Base-by-base conservation (phyloP, 169 alveolate species). In the Eimeria praecox region DNA sequence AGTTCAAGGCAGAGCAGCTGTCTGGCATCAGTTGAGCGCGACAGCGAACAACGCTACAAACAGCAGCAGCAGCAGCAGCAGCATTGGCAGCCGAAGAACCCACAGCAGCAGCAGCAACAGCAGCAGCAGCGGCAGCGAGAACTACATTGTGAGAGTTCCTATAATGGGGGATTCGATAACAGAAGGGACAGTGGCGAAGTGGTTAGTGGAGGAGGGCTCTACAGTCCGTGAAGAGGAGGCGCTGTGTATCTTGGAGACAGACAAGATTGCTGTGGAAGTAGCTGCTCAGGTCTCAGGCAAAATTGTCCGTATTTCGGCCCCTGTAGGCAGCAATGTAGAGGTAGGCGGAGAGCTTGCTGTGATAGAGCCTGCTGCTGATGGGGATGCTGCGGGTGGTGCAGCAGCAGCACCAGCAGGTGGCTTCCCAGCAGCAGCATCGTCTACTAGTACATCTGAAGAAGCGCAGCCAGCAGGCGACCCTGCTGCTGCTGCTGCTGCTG, bases 201-300 rank as follows among this genome's bases (percentile, higher is more conserved):
- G 99, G 99, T 95, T 97, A 66, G 96, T 49, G 42, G 75, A 52
- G 18, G 96, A 97, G 77, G 99, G 99, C 80, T 99, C 98, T 75
- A 96, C 92, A 86, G 99, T 99, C 40, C 96, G 95, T 78, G 96
- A 97, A 64, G 99, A 99, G 96, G 99, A 98, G 93, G 98, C 98
- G 20, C 96, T 99, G 75, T 99, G 99, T 86, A 98, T 98, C 52
- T 97, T 99, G 24, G 99, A 99, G 96, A 99, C 99, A 12, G 99
- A 99, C 97, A 99, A 99, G 97, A 99, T 98, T 30, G 64, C 97
- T 40, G 96, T 95, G 3, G 96, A 95, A 6, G 62, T 95, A 5
- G 90, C 83, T 64, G 82, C 95, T 24, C 69, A 75, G n/a, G 42
- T 56, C n/a, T 3, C 94, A 33, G 97, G 97, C 59, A 42, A 18